A percentile compares a stretch with the other conserved stretches of the same genome.
Evolutionary conservation across 495 filamentous ascomycete species (phyloP).

Genomic region (Penicillium canariense): DNA sequence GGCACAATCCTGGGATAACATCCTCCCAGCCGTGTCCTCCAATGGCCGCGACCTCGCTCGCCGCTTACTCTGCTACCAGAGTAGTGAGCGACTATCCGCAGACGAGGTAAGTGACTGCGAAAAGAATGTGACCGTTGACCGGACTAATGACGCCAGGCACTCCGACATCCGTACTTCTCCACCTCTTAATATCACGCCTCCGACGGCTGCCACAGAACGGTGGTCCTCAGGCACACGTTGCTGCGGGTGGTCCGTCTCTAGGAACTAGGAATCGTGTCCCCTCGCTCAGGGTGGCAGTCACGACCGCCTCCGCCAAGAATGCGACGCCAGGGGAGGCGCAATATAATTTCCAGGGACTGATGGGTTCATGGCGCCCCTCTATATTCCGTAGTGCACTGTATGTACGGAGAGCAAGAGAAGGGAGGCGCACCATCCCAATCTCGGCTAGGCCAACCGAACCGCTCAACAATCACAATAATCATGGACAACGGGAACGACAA

Average conservation of each 20-base stretch:
- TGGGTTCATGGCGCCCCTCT: background rate
- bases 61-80: slow-evolving; percentile 57
- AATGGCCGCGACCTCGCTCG: slow-evolving; percentile 54
- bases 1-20: slow-evolving; percentile 49
- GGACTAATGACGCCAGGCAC: slow-evolving; percentile 31
- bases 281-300: background rate
- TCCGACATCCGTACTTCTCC: slow-evolving; percentile 41
- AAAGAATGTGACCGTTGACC: background rate
- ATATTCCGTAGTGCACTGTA: background rate
- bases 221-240: background rate
- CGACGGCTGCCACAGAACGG: background rate
- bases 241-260: background rate
- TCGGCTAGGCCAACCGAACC: background rate
- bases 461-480: background rate
- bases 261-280: background rate
- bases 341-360: background rate
- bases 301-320: background rate
- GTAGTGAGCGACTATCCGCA: slow-evolving; percentile 48
- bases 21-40: slow-evolving; percentile 49
- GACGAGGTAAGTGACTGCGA: slow-evolving; percentile 40
- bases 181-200: slow-evolving; percentile 14
- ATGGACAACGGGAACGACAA: too few relatives aligned
- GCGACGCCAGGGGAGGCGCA: background rate
- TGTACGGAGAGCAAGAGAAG: background rate
- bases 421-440: background rate